phyloP scores from a whole-genome alignment of 2,329 filamentous ascomycete species.

The Aphanocladium album region DNA sequence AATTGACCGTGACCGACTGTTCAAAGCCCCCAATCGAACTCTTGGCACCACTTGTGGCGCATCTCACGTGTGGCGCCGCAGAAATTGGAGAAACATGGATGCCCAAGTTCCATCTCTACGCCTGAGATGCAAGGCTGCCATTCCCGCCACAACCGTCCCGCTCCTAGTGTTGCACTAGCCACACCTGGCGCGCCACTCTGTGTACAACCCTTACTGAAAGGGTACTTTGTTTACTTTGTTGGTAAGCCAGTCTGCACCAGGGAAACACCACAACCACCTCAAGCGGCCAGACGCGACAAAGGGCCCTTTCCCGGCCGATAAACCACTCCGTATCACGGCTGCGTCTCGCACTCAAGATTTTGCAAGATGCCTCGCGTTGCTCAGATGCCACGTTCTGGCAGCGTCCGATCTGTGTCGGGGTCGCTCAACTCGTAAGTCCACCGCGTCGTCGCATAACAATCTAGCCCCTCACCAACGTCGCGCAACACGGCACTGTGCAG shows the following conservation, averaged over 20 bases:
- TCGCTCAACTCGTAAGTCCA: constrained; percentile 23
- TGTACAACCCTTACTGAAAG: constrained; percentile 9
- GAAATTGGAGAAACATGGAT: background rate
- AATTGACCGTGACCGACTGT: background rate
- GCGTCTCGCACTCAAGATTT: background rate
- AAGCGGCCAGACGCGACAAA: constrained; percentile 9
- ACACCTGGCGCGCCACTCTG: constrained; percentile 3
- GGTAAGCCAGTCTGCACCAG: background rate
- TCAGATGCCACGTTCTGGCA: constrained; percentile 47
- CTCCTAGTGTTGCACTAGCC: background rate
- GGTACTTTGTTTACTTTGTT: constrained; percentile 16
- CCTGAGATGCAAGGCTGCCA: background rate
- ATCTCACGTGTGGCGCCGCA: background rate
- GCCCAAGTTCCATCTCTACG: background rate
- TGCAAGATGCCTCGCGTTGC: constrained; percentile 54
- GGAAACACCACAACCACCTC: constrained; percentile 8
- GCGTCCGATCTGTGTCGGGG: constrained; percentile 40
- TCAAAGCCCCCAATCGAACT: background rate
- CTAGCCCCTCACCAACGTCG: constrained; percentile 14
- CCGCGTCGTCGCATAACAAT: constrained; percentile 16
- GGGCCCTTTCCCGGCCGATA: background rate
- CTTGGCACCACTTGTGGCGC: background rate
- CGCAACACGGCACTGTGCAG: background rate
- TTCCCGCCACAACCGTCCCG: background rate
- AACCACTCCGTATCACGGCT: background rate